Base-by-base conservation (phyloP, 2,329 filamentous ascomycete species). In the Cyclaneusma minus region DNA sequence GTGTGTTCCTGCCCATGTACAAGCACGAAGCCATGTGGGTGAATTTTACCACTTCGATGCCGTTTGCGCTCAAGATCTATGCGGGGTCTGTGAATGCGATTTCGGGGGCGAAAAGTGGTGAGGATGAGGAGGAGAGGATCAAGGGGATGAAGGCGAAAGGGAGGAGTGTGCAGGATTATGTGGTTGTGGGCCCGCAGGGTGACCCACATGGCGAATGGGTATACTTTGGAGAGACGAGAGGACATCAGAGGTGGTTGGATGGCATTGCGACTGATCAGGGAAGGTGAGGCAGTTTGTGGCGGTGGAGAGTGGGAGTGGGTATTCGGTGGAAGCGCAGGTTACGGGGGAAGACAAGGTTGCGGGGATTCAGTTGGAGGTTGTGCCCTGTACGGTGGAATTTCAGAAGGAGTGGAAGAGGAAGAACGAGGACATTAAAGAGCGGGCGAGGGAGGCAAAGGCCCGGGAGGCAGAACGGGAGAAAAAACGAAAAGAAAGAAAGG, bases 1-100 rank as follows among this genome's bases (percentile, higher is more conserved):
- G 60, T 2, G 24, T 58, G 0, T 56, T 63, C 35, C 41, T 64
- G 4, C 52, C 58, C 1, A 62, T 64, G 47, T 52, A 60, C 35
- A 42, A 55, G 31, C 44, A 42, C 7, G 55, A 59, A 28, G 55
- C 55, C 0, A 51, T 56, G 50, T 59, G 52, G 52, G 52, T 60
- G 23, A 30, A 40, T 1, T 53, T 59, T 34, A 13, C 24, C 0
- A 31, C 38, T 2, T 3, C 3, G 0, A 13, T 27, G 8, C 29
- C 21, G 2, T 60, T 55, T 29, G 45, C 49, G 2, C 38, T 59
- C 32, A 53, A 52, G 27, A 37, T 59, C 19, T 50, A 47, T 27
- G 40, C 50, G 5, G 57, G 55, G 4, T 44, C 47, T 4, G 40
- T 59, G 5, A 59, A 59, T 30, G 54, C 45, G 4, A 35, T 60